Base-by-base conservation (phyloP, 257 asterid genomes). In the Scutellaria barbata region DNA sequence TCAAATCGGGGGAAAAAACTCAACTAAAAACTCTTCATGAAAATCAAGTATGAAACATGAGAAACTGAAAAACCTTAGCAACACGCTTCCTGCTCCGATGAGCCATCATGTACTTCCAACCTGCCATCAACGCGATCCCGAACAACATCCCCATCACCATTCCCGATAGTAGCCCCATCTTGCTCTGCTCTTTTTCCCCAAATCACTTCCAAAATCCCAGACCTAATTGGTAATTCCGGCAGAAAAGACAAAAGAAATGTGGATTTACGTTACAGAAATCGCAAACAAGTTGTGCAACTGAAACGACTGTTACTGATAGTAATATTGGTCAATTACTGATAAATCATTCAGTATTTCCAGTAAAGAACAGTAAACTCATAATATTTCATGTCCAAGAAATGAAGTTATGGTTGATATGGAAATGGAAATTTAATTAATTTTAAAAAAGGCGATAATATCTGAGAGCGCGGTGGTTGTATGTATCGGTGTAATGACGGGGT, bases 151-250 rank as follows among this genome's bases (percentile, higher is more conserved):
- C 98, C 95, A 82, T 84, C 85, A 91, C 68, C 67, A 91, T 78
- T 73, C 98, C 98, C 69, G 99, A 84, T 64, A 91, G 74, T 81
- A 94, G 81, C 72, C 99, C 98, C 99, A 94, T 93, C 73, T 75
- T 74, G 46, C 74, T 63, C 13, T 37, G 10, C 66, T 30, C 10
- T 8, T 50, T 63, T 50, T 35, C 11, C 64, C 16, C 74, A 48
- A 66, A 13, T 16, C 47, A 35, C 6, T 47, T 30, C 13, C 72
- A 40, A 40, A 80, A 41, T 20, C 30, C 20, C 47, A n/a, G 63
- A 37, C 73, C 74, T 59, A 53, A 33, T 62, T 18, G 41, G 47
- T 14, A 16, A 48, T 46, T 22, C 46, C 61, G 5, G 54, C 53
- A 37, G 14, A 14, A 69, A 69, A 14, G 41, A 22, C n/a, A 40